Base-by-base conservation (phyloP, 139 green algal species). In the Tetradesmus obliquus region DNA sequence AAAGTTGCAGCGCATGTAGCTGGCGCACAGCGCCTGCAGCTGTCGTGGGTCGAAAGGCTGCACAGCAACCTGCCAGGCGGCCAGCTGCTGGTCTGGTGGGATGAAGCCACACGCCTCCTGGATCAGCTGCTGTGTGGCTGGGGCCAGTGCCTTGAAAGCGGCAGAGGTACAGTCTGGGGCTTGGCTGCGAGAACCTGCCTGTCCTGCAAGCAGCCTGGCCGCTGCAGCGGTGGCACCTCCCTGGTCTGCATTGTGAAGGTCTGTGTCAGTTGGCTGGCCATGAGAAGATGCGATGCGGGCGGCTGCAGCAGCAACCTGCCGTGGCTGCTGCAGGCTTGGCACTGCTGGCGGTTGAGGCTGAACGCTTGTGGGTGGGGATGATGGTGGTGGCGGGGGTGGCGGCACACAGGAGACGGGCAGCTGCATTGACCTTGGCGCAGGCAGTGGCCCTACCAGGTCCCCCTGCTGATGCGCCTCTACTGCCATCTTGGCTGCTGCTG, bases 81-180 rank as follows among this genome's bases (percentile, higher is more conserved):
- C 15, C 66, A 76, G 15, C 17, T 76, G 66, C 66, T 76, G n/a
- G n/a, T 82, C 76, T 55, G 24, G 8, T 76, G 66, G 66, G 17
- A 91, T 95, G 12, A 95, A 88, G 90, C 97, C 66, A 19, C 66
- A 76, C 66, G n/a, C 15, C 2, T 76, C 66, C 15, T 24, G 3
- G 15, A 76, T 76, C 3, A 24, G 66, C 17, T 76, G n/a, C 66
- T 76, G 66, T 76, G 66, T 76, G 66, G 15, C 66, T 76, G 66
- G 1, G 5, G 2, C 15, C 3, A 76, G 66, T 24, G 66, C 66
- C 5, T 4, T 19, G n/a, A 76, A 76, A 19, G 66, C 66, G 5
- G 66, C 32, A 45, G 32, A 45, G 32, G 32, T 3, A 19, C 66
- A 24, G 66, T 76, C 17, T 24, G 66, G 15, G n/a, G 17, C 3